Evolutionary conservation across 2,329 filamentous ascomycete genomes (phyloP).

Genomic region (Penicillium paneum): DNA sequence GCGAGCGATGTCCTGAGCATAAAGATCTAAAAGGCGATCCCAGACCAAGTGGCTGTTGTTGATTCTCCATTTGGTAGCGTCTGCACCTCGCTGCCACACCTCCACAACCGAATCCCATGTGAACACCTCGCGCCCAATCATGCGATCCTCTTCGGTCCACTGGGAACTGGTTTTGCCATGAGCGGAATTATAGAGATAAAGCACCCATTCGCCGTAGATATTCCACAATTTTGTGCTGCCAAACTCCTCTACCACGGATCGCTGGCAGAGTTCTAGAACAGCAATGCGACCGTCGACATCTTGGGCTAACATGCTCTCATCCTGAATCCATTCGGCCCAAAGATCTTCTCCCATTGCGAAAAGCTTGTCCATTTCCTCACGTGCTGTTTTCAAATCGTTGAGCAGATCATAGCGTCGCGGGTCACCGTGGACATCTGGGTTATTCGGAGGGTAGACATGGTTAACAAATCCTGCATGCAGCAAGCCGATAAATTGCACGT

Average conservation of each 20-base stretch:
- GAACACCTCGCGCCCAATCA: conserved; percentile 59
- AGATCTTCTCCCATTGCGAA: conserved; percentile 63
- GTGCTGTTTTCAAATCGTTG: conserved; percentile 46
- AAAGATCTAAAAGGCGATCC: conserved; percentile 58
- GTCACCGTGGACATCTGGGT: conserved; percentile 45
- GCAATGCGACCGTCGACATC: conserved; percentile 56
- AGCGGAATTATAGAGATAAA: conserved; percentile 54
- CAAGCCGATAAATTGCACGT: conserved; percentile 47
- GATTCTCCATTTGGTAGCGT: conserved; percentile 58
- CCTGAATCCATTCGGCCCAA: conserved; percentile 62
- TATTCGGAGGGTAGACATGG: conserved; percentile 46
- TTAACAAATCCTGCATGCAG: conserved; percentile 48
- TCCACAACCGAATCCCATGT: conserved; percentile 54
- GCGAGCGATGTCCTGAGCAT: conserved; percentile 52
- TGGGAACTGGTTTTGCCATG: conserved; percentile 40
- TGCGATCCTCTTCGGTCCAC: conserved; percentile 56
- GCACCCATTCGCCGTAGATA: conserved; percentile 61
- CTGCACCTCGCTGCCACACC: conserved; percentile 55
- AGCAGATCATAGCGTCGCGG: conserved; percentile 47
- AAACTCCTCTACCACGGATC: conserved; percentile 60
- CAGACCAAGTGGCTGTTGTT: conserved; percentile 61
- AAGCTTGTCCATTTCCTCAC: conserved; percentile 59
- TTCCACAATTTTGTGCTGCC: conserved; percentile 60
- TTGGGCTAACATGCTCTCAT: conserved; percentile 57
- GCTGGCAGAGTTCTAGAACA: conserved; percentile 58